Base-by-base conservation (phyloP, 805 yeast species). In the Candida bentonensis region DNA sequence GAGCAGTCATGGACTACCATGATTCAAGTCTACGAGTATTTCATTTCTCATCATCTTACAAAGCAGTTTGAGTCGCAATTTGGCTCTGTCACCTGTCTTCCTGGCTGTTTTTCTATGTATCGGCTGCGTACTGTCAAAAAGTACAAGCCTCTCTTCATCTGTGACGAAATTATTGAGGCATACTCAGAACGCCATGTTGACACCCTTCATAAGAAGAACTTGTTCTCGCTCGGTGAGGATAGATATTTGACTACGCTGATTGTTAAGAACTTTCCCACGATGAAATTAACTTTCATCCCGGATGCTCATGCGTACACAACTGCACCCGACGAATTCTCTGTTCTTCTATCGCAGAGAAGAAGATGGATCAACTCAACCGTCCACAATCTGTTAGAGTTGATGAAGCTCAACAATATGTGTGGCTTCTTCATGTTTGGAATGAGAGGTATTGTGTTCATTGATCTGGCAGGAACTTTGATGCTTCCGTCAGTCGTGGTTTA, bases 311-410 rank as follows among this genome's bases (percentile, higher is more conserved):
- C 79, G 54, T 65, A 69, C 51, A 76, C 82, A 1, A 63, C 71
- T 45, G 81, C 74, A 2, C 82, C 82, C 1, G 76, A 70, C 46
- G 62, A 63, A 34, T 70, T 74, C 54, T 58, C 55, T 45, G 73
- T 73, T 42, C 62, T 73, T 49, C 63, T 73, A 42, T 73, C 78
- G 2, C 78, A 73, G 57, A 69, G 78, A 53, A 73, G 78, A 58
- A 74, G 82, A 50, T 76, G 82, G 82, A 76, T 76, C 54, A 76
- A 76, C 57, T 76, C 81, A 4, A 76, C 82, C 0, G 78, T 76
- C 23, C 82, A 76, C 59, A 76, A 76, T 52, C 69, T 76, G 56
- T 63, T 70, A 56, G 82, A 76, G 60, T 68, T 76, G 51, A 68
- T 74, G 33, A 65, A 73, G 51, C 70, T 75, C 39, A 65, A 68